These are phyloP conservation scores for Entophlyctis luteolus DNA, from an alignment of 192 early-diverging fungal genomes.

Conservation along the genomic window DNA sequence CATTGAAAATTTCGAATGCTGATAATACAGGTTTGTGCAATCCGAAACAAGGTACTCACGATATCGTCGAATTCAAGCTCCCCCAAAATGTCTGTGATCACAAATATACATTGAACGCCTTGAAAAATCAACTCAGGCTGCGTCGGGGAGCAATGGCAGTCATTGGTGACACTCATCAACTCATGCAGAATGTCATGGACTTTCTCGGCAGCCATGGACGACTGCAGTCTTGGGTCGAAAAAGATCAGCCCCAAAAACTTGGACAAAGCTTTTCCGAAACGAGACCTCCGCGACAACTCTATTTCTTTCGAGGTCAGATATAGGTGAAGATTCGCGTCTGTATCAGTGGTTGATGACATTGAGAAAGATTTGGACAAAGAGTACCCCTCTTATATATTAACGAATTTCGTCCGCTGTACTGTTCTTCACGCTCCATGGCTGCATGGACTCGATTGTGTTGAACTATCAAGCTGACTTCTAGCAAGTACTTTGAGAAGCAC, in stretches of 20 bases:
- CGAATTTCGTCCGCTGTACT: not conserved
- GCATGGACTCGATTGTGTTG: not conserved
- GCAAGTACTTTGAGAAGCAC: slow-evolving; percentile 34
- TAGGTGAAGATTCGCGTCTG: not conserved
- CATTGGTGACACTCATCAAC: no score
- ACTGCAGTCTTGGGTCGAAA: not conserved
- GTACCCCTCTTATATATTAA: no score
- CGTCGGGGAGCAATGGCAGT: not conserved
- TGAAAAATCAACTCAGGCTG: slow-evolving; percentile 12
- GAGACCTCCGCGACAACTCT: slow-evolving; percentile 10
- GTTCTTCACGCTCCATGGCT: not conserved
- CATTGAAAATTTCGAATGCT: no score
- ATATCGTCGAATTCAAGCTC: no score
- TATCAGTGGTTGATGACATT: not conserved
- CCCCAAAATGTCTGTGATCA: slow-evolving; percentile 8
- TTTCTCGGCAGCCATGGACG: no score
- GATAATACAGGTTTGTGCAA: no score
- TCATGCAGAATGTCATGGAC: no score
- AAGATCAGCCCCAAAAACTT: not conserved
- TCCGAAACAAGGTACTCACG: no score
- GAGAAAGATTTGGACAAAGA: no score
- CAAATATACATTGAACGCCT: slow-evolving; percentile 9
- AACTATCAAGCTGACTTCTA: not conserved
- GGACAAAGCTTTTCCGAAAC: not conserved
- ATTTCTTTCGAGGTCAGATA: not conserved